These are phyloP conservation scores for Coemansia sp. DNA, from an alignment of 192 early-diverging fungal genomes.

Conservation along the genomic window DNA sequence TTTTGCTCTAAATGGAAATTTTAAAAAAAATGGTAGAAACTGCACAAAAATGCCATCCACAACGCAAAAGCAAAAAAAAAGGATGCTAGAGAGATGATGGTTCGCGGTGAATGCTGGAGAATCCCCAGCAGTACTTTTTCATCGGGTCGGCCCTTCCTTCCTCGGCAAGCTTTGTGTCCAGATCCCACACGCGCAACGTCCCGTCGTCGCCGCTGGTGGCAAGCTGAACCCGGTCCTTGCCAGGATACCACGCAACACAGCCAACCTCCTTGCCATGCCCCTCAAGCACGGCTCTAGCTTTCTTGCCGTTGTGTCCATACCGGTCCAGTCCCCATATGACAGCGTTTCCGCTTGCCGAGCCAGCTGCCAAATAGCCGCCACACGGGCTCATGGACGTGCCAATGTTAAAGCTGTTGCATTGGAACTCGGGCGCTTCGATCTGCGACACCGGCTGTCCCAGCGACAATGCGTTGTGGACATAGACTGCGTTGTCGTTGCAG, in stretches of 20 bases:
- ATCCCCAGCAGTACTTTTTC: slow-evolving; percentile 36
- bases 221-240: slow-evolving; percentile 55
- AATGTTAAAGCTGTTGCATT: slow-evolving; percentile 68
- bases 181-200: slow-evolving; percentile 70
- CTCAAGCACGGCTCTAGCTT: slow-evolving; percentile 53
- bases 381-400: slow-evolving; percentile 70
- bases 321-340: slow-evolving; percentile 73
- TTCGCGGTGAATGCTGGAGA: slow-evolving; percentile 16
- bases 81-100: not conserved
- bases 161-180: slow-evolving; percentile 25
- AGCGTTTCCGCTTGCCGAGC: slow-evolving; percentile 62
- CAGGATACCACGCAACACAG: slow-evolving; percentile 71
- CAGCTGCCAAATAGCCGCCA: slow-evolving; percentile 67
- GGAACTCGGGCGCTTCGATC: slow-evolving; percentile 61
- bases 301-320: slow-evolving; percentile 21
- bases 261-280: slow-evolving; percentile 70
- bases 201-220: slow-evolving; percentile 77
- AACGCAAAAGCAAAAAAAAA: not conserved
- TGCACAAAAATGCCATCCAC: not conserved
- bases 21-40: no score
- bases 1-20: not conserved
- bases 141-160: slow-evolving; percentile 21
- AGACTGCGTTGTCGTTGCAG: slow-evolving; percentile 65
- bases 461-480: slow-evolving; percentile 65
- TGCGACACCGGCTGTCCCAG: slow-evolving; percentile 53